Conservation (phyloP, 768 basidiomycete genomes). For the Tulasnella sp. region DNA sequence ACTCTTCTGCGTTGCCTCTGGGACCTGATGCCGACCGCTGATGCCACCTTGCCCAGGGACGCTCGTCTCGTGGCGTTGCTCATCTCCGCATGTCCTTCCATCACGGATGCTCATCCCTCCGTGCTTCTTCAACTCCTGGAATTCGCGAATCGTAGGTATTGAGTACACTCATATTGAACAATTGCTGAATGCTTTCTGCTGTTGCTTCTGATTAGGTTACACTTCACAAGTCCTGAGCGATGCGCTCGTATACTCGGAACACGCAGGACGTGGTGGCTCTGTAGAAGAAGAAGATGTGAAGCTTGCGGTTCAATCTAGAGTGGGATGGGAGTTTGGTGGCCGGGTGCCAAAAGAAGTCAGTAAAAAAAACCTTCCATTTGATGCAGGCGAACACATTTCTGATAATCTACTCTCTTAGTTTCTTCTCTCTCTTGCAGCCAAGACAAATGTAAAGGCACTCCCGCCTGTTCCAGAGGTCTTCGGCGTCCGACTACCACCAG, state of each 20-base stretch:
- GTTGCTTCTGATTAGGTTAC: conserved; percentile 31
- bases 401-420: conserved; percentile 40
- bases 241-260: conserved; percentile 78
- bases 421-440: conserved; percentile 64
- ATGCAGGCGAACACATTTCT: not conserved
- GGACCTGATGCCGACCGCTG: not conserved
- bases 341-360: conserved; percentile 78
- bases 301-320: conserved; percentile 75
- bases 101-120: conserved; percentile 77
- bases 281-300: conserved; percentile 74
- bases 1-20: too few species aligned
- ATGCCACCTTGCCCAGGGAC: conserved; percentile 57
- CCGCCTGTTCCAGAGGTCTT: conserved; percentile 83
- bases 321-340: conserved; percentile 88
- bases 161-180: not conserved
- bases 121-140: conserved; percentile 81
- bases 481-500: conserved; percentile 67
- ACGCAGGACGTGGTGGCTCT: conserved; percentile 66
- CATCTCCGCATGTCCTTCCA: conserved; percentile 69
- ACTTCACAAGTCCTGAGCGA: conserved; percentile 74
- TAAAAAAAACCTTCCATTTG: not conserved
- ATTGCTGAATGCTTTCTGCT: not conserved
- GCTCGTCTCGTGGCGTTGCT: conserved; percentile 75
- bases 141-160: conserved; percentile 51
- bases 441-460: conserved; percentile 69